phyloP scores from a whole-genome alignment of 768 basidiomycete species.

The Omphalotus guepiniiformis region DNA sequence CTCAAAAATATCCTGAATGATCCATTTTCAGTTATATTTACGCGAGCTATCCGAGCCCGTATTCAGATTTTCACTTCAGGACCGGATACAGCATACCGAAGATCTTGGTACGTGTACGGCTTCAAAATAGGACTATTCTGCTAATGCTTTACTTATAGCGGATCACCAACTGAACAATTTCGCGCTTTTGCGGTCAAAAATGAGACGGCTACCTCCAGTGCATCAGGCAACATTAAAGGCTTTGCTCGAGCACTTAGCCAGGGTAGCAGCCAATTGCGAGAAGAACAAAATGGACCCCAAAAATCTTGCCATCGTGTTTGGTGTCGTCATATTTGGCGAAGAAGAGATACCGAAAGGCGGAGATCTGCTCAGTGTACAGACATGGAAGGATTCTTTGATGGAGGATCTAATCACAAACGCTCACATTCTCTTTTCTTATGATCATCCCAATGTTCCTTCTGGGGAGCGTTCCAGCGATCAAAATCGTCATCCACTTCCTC shows the following conservation, averaged over 20 bases:
- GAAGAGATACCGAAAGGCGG: slow-evolving; percentile 80
- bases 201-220: slow-evolving; percentile 75
- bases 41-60: slow-evolving; percentile 88
- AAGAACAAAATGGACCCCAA: slow-evolving; percentile 94
- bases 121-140: neutral
- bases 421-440: slow-evolving; percentile 62
- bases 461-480: too few relatives aligned
- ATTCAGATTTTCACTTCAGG: slow-evolving; percentile 75
- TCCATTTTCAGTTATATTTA: slow-evolving; percentile 55
- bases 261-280: slow-evolving; percentile 59
- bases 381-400: slow-evolving; percentile 66
- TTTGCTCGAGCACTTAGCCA: slow-evolving; percentile 76
- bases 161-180: slow-evolving; percentile 71
- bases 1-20: too few relatives aligned
- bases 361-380: slow-evolving; percentile 73
- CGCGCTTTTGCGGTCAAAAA: slow-evolving; percentile 77
- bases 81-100: slow-evolving; percentile 78
- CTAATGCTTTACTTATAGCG: slow-evolving; percentile 36
- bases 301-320: slow-evolving; percentile 90
- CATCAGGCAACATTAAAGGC: slow-evolving; percentile 83
- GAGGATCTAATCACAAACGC: slow-evolving; percentile 80
- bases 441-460: slow-evolving; percentile 8
- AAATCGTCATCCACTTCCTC: slow-evolving; percentile 67
- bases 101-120: slow-evolving; percentile 50
- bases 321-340: slow-evolving; percentile 85